These are phyloP conservation scores for Phaeosphaeria sp. DNA, from an alignment of 2,329 filamentous ascomycete species.

Conservation along the genomic window DNA sequence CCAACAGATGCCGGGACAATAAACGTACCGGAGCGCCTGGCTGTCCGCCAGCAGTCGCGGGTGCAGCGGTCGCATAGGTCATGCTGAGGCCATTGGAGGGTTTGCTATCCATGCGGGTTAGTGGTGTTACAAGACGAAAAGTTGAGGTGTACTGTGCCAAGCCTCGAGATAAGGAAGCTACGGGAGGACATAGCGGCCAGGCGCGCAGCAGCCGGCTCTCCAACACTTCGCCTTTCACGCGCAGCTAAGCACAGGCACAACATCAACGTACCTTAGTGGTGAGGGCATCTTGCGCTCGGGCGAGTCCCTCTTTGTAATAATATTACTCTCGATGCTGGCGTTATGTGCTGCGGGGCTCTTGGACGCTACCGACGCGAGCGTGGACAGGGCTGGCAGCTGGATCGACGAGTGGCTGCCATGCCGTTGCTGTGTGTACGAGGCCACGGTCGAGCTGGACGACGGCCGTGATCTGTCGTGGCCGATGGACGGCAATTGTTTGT, in stretches of 20 bases:
- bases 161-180: constrained; percentile 39
- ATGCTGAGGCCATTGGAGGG: constrained; percentile 60
- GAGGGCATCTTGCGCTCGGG: constrained; percentile 36
- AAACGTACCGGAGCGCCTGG: constrained; percentile 64
- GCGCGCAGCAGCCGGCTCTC: constrained; percentile 13
- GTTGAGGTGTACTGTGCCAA: constrained; percentile 41
- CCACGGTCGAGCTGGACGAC: constrained; percentile 60
- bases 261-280: constrained; percentile 38
- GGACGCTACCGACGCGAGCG: constrained; percentile 65
- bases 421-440: constrained; percentile 49
- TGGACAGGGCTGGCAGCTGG: constrained; percentile 64
- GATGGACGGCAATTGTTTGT: constrained; percentile 57
- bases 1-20: constrained; percentile 43
- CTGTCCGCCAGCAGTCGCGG: constrained; percentile 70
- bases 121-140: constrained; percentile 27
- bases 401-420: constrained; percentile 50
- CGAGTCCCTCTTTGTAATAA: constrained; percentile 28
- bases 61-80: constrained; percentile 69
- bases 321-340: constrained; percentile 32
- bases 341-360: constrained; percentile 55
- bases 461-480: constrained; percentile 60
- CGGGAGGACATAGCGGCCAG: constrained; percentile 22
- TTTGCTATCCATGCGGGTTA: constrained; percentile 40
- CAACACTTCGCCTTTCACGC: neutral
- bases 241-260: neutral